Evolutionary conservation across 2,329 filamentous ascomycete genomes (phyloP).

Genomic region (Sclerotinia sclerotiorum): DNA sequence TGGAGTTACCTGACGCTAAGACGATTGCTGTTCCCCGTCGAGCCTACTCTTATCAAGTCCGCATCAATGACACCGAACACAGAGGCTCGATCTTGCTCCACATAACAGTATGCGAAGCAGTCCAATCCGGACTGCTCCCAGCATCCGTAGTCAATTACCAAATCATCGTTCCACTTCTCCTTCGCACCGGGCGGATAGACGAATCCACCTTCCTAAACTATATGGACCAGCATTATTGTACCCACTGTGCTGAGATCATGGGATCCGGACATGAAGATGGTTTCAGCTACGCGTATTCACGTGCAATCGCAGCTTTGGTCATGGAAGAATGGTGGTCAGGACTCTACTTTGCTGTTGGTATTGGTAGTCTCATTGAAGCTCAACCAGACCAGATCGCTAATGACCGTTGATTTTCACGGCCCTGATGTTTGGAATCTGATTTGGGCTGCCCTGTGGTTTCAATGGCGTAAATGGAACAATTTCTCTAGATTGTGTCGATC

Average conservation of each 20-base stretch:
- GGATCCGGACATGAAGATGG: not conserved
- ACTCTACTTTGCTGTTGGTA: not conserved
- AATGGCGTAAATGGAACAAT: not conserved
- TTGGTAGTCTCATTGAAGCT: not conserved
- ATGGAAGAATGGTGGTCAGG: conserved; percentile 4
- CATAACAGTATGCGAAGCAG: not conserved
- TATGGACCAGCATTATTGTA: not conserved
- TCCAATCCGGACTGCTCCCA: not conserved
- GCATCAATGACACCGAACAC: not conserved
- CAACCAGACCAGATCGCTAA: not conserved
- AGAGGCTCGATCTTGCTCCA: not conserved
- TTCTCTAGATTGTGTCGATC: not conserved
- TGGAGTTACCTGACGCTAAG: not conserved
- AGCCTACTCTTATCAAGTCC: not conserved
- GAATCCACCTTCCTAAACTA: not conserved
- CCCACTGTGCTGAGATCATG: not conserved
- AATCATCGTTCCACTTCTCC: conserved; percentile 3
- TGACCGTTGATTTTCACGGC: not conserved
- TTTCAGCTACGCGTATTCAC: not conserved
- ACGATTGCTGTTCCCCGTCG: not conserved
- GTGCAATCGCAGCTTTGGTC: not conserved
- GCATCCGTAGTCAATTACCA: not conserved
- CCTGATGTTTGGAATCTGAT: not conserved
- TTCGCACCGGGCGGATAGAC: not conserved
- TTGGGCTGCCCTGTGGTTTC: not conserved